Evolutionary conservation across 495 filamentous ascomycete species (phyloP).

Genomic region (Hypoxylon fuscum): DNA sequence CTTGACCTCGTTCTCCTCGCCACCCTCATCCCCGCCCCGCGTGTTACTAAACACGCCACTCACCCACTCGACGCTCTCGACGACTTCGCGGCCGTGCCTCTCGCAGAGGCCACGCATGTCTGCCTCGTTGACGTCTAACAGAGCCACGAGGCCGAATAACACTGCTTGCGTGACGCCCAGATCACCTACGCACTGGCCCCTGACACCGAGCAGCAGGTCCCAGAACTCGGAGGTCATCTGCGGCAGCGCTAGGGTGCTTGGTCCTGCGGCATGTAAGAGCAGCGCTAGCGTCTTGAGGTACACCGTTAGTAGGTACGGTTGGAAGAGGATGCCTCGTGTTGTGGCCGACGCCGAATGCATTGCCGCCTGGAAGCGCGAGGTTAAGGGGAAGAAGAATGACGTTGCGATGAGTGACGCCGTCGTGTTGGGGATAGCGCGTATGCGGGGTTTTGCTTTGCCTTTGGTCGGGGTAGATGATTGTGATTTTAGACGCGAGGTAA

Average conservation of each 20-base stretch:
- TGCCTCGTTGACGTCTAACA: slow-evolving; percentile 84
- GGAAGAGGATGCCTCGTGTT: slow-evolving; percentile 60
- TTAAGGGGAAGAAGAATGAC: slow-evolving; percentile 84
- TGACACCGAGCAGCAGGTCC: slow-evolving; percentile 66
- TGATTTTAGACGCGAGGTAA: slow-evolving; percentile 52
- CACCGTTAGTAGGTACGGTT: slow-evolving; percentile 66
- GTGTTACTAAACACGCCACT: slow-evolving; percentile 50
- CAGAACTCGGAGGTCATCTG: slow-evolving; percentile 77
- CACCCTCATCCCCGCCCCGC: slow-evolving; percentile 54
- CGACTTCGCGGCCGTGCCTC: slow-evolving; percentile 61
- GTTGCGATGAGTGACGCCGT: slow-evolving; percentile 76
- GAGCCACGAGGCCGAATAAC: slow-evolving; percentile 78
- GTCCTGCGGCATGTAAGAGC: slow-evolving; percentile 71
- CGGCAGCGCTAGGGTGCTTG: slow-evolving; percentile 66
- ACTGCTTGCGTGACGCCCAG: slow-evolving; percentile 73
- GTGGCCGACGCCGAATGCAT: slow-evolving; percentile 54
- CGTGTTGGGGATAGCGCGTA: slow-evolving; percentile 75
- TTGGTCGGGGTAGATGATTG: slow-evolving; percentile 26
- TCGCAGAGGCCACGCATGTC: slow-evolving; percentile 79
- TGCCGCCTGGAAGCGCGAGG: slow-evolving; percentile 65
- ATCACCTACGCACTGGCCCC: slow-evolving; percentile 61
- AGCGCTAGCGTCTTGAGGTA: slow-evolving; percentile 74
- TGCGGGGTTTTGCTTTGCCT: slow-evolving; percentile 55
- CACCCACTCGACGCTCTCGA: slow-evolving; percentile 65
- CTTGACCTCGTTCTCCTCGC: slow-evolving; percentile 69